Conservation (phyloP, 2,329 filamentous ascomycete species). For the Colletotrichum sublineola region DNA sequence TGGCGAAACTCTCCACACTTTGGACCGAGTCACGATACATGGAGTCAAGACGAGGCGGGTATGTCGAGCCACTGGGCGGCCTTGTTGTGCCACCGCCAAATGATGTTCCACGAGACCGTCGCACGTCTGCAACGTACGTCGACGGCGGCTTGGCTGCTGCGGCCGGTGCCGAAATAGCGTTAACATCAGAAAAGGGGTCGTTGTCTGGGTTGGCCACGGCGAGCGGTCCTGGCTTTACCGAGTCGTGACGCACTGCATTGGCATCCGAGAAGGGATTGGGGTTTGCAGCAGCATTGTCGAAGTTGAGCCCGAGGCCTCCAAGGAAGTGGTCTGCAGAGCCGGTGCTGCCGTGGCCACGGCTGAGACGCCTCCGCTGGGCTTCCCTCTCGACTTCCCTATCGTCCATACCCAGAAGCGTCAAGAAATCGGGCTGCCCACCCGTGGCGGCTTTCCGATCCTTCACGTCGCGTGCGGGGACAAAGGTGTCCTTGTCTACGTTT, state of each 20-base stretch:
- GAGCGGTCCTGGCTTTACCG: conserved; percentile 55
- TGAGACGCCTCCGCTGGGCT: conserved; percentile 52
- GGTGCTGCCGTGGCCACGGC: conserved; percentile 50
- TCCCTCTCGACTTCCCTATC: conserved; percentile 56
- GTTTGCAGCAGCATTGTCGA: conserved; percentile 51
- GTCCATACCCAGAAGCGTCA: conserved; percentile 59
- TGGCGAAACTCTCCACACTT: conserved; percentile 60
- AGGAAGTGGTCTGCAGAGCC: conserved; percentile 57
- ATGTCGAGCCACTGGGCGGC: conserved; percentile 46
- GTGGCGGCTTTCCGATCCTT: conserved; percentile 44
- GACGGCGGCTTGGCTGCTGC: conserved; percentile 50
- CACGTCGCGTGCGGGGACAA: conserved; percentile 46
- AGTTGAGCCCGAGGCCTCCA: conserved; percentile 54
- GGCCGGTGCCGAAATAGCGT: conserved; percentile 54
- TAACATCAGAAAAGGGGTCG: conserved; percentile 64
- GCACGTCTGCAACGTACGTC: conserved; percentile 62
- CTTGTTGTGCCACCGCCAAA: conserved; percentile 49
- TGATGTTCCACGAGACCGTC: conserved; percentile 64
- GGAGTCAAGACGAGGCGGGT: conserved; percentile 51
- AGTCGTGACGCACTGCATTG: conserved; percentile 56
- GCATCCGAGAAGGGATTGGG: conserved; percentile 65
- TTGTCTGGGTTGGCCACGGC: conserved; percentile 47
- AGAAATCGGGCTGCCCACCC: conserved; percentile 57
- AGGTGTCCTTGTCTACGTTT: conserved; percentile 47
- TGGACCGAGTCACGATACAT: conserved; percentile 57